phyloP scores from a whole-genome alignment of 306 rosid species.

The Echinosophora koreensis region DNA sequence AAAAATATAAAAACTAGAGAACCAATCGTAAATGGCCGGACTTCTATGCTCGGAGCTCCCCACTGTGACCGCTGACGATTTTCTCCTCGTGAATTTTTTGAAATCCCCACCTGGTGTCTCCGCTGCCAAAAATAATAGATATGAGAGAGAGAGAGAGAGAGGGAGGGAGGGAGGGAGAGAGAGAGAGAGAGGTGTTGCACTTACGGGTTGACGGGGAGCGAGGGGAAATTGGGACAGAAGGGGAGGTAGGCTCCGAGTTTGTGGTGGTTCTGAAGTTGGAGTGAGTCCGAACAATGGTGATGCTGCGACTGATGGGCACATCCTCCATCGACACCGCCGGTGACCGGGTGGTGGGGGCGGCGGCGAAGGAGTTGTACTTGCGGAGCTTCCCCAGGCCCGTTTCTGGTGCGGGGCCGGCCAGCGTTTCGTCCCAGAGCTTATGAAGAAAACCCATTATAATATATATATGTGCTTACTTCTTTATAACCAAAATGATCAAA shows the following conservation, averaged over 20 bases:
- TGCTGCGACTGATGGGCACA: constrained; percentile 66
- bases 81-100: constrained; percentile 71
- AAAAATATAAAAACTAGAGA: constrained; percentile 30
- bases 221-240: constrained; percentile 56
- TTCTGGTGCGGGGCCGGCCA: constrained; percentile 96
- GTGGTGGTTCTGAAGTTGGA: constrained; percentile 23
- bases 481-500: constrained; percentile 44
- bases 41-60: constrained; percentile 54
- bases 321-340: constrained; percentile 42
- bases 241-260: constrained; percentile 48
- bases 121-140: too few relatives aligned
- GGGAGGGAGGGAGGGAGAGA: too few relatives aligned
- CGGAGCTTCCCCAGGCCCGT: constrained; percentile 89
- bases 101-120: constrained; percentile 61
- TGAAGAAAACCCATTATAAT: constrained; percentile 77
- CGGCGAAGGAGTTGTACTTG: constrained; percentile 64
- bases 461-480: neutral
- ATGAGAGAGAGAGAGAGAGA: too few relatives aligned
- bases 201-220: constrained; percentile 70
- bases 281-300: constrained; percentile 64
- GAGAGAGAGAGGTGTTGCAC: neutral
- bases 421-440: constrained; percentile 96
- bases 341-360: constrained; percentile 28
- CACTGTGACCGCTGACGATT: constrained; percentile 41
- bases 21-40: constrained; percentile 71